phyloP scores from a whole-genome alignment of 1,284 basidiomycete genomes.

The Termitomyces sp. region DNA sequence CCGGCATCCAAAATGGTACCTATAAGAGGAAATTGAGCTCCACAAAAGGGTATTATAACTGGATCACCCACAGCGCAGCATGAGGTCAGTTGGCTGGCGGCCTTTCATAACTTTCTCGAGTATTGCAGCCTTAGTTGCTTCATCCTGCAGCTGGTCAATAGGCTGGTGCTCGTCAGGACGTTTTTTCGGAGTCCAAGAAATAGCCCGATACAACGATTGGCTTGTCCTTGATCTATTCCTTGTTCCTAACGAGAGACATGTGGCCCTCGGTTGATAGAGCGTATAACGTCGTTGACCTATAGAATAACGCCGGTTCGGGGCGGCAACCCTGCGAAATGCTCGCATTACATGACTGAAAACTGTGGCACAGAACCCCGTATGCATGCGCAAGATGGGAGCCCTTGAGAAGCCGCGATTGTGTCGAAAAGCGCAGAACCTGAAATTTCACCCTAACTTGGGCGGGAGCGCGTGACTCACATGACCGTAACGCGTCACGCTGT shows the following conservation, averaged over 20 bases:
- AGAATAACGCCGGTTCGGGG: not conserved
- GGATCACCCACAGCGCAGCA: constrained; percentile 68
- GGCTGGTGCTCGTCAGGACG: constrained; percentile 27
- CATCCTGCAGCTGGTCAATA: constrained; percentile 51
- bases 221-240: constrained; percentile 3
- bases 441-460: constrained; percentile 12
- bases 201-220: constrained; percentile 11
- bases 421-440: constrained; percentile 16
- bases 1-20: constrained; percentile 84
- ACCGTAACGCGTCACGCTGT: constrained; percentile 13
- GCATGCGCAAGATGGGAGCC: constrained; percentile 39
- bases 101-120: constrained; percentile 79
- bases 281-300: constrained; percentile 1
- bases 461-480: constrained; percentile 17
- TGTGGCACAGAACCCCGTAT: constrained; percentile 34
- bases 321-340: constrained; percentile 15
- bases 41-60: constrained; percentile 3
- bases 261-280: not conserved
- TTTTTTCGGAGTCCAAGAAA: constrained; percentile 31
- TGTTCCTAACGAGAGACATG: constrained; percentile 4
- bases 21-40: constrained; percentile 25
- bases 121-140: constrained; percentile 63
- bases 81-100: constrained; percentile 73
- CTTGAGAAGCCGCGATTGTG: constrained; percentile 10
- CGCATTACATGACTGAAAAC: constrained; percentile 42